phyloP scores from a whole-genome alignment of 2,329 filamentous ascomycete genomes.

The Xylaria sp. region DNA sequence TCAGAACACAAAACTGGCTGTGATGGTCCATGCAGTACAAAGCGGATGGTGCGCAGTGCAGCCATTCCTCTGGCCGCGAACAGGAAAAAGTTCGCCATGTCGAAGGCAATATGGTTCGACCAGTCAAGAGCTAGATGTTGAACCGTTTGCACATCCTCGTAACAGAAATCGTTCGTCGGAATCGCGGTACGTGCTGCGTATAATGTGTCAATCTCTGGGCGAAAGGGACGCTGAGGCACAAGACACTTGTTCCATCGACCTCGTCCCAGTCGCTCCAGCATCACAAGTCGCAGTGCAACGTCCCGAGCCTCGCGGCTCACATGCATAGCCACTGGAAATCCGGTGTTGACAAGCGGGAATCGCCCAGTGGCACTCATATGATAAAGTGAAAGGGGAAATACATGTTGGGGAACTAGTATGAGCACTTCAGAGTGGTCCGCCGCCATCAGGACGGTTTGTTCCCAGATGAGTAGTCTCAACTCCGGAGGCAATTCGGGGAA shows the following conservation, averaged over 20 bases:
- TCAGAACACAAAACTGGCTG: background rate
- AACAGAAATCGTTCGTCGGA: background rate
- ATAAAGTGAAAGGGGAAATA: background rate
- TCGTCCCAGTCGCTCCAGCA: background rate
- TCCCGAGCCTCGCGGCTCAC: constrained; percentile 32
- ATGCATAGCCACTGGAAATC: constrained; percentile 32
- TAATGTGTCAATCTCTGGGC: constrained; percentile 38
- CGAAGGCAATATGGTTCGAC: background rate
- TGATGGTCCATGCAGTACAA: background rate
- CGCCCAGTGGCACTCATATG: background rate
- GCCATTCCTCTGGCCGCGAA: background rate
- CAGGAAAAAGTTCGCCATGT: background rate
- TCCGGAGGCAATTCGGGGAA: constrained; percentile 37
- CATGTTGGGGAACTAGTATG: constrained; percentile 13
- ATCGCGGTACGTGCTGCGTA: constrained; percentile 16
- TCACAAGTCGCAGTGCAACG: constrained; percentile 2
- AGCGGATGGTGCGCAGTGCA: constrained; percentile 9
- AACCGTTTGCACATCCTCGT: background rate
- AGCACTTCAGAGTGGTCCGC: constrained; percentile 33
- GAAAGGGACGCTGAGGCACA: constrained; percentile 32
- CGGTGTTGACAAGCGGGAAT: constrained; percentile 27
- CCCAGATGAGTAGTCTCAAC: constrained; percentile 40
- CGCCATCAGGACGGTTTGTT: constrained; percentile 20
- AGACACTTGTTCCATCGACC: constrained; percentile 19
- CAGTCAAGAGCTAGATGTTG: constrained; percentile 21